Percentiles rank a stretch among this genome's conserved stretches.
Evolutionary conservation across 441 rosid genomes (phyloP).

Genomic region (Jatropha podagrica): DNA sequence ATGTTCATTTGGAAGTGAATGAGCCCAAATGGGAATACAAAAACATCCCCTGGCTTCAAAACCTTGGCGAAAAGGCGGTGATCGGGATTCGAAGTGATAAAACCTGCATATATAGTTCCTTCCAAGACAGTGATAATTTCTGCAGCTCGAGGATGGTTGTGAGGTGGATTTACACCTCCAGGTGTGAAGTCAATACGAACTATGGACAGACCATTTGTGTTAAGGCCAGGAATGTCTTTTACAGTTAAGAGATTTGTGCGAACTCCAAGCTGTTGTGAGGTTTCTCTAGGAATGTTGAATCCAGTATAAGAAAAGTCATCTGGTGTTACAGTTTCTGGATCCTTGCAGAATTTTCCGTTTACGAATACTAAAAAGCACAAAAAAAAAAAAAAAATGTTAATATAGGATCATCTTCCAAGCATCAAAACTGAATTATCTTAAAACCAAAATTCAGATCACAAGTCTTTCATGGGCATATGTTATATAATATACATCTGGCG

Average conservation of each 20-base stretch:
- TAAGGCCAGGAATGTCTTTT: constrained; percentile 14
- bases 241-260: background rate
- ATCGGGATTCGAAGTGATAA: no score
- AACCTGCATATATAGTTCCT: no score
- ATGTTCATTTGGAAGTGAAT: constrained; percentile 13
- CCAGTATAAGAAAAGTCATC: constrained; percentile 22
- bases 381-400: no score
- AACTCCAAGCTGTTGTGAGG: constrained; percentile 7
- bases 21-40: no score
- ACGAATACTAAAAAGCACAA: background rate
- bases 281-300: constrained; percentile 7
- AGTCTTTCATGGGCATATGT: no score
- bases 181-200: constrained; percentile 4
- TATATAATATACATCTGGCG: no score
- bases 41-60: no score
- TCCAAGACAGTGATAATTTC: no score
- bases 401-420: background rate
- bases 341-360: constrained; percentile 18
- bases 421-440: no score
- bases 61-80: no score
- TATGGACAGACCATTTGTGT: constrained; percentile 6
- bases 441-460: no score
- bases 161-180: background rate
- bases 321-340: background rate
- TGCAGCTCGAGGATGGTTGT: background rate